Base-by-base conservation (phyloP, 1,284 basidiomycete genomes). In the Phellopilus nigrolimitatus region DNA sequence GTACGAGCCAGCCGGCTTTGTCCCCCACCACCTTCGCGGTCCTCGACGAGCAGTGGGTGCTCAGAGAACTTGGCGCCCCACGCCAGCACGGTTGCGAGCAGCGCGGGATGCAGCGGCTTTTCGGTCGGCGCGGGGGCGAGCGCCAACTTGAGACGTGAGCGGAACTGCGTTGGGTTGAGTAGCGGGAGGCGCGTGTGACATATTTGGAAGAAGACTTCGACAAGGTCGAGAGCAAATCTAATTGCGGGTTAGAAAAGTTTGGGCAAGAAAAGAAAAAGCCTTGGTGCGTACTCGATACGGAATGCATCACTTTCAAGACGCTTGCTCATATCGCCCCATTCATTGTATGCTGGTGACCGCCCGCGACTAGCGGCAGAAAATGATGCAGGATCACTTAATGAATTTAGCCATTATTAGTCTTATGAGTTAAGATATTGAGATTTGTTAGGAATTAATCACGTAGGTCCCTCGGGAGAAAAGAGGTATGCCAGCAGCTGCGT, bases 11-110 rank as follows among this genome's bases (percentile, higher is more conserved):
- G 72, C 22, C 82, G 67, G 63, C 89, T 91, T 60, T 91, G 83
- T 8, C 84, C 80, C 36, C 71, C 70, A 50, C 82, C 83, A 57
- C 82, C 80, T 45, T 77, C 73, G 39, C 91, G 77, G 68, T 95
- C 93, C 24, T 82, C 78, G 4, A 83, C 73, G 41, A 95, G 78
- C 55, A 92, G 68, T 0, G 85, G 82, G 63, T 94, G 88, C 60
- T 95, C 91, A 8, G 88, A 89, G 65, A 95, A 95, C 61, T 93
- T 91, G 37, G 90, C 84, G 17, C 93, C 93, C 85, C 90, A 95
- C 0, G 92, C 91, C 42, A 97, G 73, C n/a, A 94, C 84, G 0
- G 88, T 86, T 3, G 93, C 92, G 33, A 95, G 75, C 13, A 94
- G 72, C 2, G 86, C 80, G 38, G 87, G 84, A 53, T 89, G 79